Base-by-base conservation (phyloP, 2,329 filamentous ascomycete species). In the Pseudogymnoascus sp. region DNA sequence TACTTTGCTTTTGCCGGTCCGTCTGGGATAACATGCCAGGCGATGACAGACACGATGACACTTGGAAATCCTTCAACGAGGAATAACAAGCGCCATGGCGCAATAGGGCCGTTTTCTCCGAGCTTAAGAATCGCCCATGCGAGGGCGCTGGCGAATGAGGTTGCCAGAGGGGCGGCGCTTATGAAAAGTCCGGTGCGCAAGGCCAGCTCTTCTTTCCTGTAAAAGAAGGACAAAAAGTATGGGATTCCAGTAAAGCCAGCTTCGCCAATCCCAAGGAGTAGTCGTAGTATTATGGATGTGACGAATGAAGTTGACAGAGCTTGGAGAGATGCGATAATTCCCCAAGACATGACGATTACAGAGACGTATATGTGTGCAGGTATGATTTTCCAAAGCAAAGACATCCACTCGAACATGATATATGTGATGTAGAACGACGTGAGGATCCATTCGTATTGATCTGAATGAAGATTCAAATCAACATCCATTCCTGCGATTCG, bases 101-200 rank as follows among this genome's bases (percentile, higher is more conserved):
- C 89, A 59, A 96, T 87, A 14, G 88, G 88, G 1, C 83, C 79
- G 64, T 80, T 71, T 58, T 83, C 77, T 60, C 85, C 90, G 12
- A 91, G 69, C 69, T 84, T 86, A 60, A 92, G 83, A 65, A 96
- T 93, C 21, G 86, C 71, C 87, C 88, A 91, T 6, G 92, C 91
- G 3, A 96, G 79, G 7, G 83, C 88, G 40, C 90, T 90, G 0
- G 91, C 90, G 71, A 96, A 93, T 1, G 87, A 88, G 43, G 90
- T 95, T 1, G 91, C 91, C 3, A 96, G 80, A 1, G 84, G 84
- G 1, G 92, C 92, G 67, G 95, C 93, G 69, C 90, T 92, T 61
- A 97, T 87, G 75, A 96, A 96, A 1, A 96, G 81, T 21, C 91
- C 93, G 0, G 90, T 95, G 38, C 93, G 81, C 65, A 95, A 88